Conservation (phyloP, 306 rosid genomes). For the Hylodesmum podocarpum region DNA sequence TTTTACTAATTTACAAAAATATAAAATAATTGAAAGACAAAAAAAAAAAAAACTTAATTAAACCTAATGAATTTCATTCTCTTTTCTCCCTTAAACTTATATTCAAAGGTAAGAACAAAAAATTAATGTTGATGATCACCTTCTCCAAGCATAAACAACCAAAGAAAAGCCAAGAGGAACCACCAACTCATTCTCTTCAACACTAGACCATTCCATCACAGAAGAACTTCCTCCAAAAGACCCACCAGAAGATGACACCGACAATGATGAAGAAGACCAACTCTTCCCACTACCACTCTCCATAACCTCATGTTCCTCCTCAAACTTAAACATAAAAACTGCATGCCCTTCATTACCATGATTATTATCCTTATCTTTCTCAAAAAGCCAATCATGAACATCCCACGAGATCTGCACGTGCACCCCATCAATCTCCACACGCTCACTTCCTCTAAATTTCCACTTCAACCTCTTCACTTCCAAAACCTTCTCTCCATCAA, state of each 20-base stretch:
- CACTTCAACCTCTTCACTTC: conserved; percentile 65
- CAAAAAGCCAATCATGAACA: conserved; percentile 76
- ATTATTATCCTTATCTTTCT: neutral
- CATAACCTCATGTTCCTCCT: conserved; percentile 43
- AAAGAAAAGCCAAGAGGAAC: conserved; percentile 69
- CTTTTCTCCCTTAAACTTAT: too few species aligned
- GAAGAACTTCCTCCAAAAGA: conserved; percentile 66
- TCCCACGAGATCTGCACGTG: conserved; percentile 78
- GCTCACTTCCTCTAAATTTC: conserved; percentile 78
- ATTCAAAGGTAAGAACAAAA: neutral
- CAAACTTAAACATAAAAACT: conserved; percentile 75
- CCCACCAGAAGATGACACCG: conserved; percentile 64
- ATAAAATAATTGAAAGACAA: too few species aligned
- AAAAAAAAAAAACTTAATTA: too few species aligned
- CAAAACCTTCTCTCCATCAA: conserved; percentile 50
- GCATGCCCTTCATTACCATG: conserved; percentile 45
- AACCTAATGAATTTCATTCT: neutral
- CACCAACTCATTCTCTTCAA: conserved; percentile 67
- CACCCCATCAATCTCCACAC: conserved; percentile 45
- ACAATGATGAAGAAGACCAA: conserved; percentile 63
- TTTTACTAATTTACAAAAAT: too few species aligned
- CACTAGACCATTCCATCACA: conserved; percentile 68
- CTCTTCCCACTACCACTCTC: conserved; percentile 56
- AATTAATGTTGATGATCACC: conserved; percentile 10
- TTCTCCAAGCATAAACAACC: conserved; percentile 71